Evolutionary conservation across 257 asterid genomes (phyloP), one percentile per base, ranked within the genome.

Genomic region (Lavandula angustifolia): DNA sequence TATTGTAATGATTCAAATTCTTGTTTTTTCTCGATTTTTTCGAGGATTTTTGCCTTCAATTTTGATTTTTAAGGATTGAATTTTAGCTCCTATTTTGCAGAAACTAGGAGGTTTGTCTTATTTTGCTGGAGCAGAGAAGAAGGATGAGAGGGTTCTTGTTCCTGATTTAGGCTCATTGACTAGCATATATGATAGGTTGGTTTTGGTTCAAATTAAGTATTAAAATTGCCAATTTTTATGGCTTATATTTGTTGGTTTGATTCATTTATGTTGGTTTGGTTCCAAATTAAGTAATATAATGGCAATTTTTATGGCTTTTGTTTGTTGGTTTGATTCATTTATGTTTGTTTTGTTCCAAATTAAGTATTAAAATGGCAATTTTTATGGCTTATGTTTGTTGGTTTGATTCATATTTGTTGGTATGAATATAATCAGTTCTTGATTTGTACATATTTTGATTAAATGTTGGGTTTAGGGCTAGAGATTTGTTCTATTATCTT

Each of bases 81-180:
- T 48, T 59, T 72, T 60, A 58, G 3, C n/a, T 49, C 12, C 5
- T 47, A 11, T 60, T 76, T 69, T 69, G 38, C 76, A 90, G 97
- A 87, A 89, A 77, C 70, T 92, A 72, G 99, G 99, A 54, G 96
- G 95, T 64, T 56, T 94, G 57, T 94, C 99, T 3, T 94, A 94
- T 78, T 94, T 94, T 68, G 99, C 83, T 14, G 99, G 97, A 41
- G 99, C 99, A 0, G 99, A 94, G 85, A 89, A 85, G 89, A 94
- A 90, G 68, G 99, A 90, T 76, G 97, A 87, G 10, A 84, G 95
- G 79, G 97, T 86, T 73, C 91, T 92, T 72, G 98, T 92, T 47
- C 96, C 96, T 64, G 96, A 92, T 84, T 83, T 92, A 31, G 97
- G 97, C 29, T 92, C 97, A 9, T 75, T 89, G 64, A 87, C 97